Base-by-base conservation (phyloP, 495 filamentous ascomycete genomes). In the Podospora conica region DNA sequence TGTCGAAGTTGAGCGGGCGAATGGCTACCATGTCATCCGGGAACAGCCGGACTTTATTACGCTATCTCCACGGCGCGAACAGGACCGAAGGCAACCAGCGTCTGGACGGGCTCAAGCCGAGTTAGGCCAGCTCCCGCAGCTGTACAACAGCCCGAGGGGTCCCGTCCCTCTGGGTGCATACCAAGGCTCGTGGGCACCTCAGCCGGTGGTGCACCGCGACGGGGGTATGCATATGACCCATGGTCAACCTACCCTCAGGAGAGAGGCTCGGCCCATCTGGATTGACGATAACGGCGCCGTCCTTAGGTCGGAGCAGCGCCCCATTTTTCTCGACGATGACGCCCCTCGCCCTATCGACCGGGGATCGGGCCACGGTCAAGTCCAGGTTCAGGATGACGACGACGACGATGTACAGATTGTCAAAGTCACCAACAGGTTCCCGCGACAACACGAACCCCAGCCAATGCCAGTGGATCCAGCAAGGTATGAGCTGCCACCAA, bases 351-450 rank as follows among this genome's bases (percentile, higher is more conserved):
- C 4, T 40, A 12, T 40, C 12, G 11, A 15, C 6, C 31, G 18
- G 12, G 18, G 31, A 40, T 15, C 31, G 31, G 12, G 31, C 31
- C 31, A 40, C 12, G 21, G 58, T 12, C 64, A 64, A 12, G 61
- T 67, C 21, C 59, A 23, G 21, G n/a, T 23, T 15, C 28, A 48
- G 10, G 59, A 40, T 21, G 61, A 55, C 53, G 40, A 58, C 27
- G 61, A 55, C 21, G 60, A 54, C 22, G 68, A 74, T 55, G 64
- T 67, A 3, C 65, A 75, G 18, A 69, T 75, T 62, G 71, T 75
- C 18, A 66, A 70, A 24, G 70, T 75, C 21, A 66, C 73, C 8
- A 71, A 75, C 67, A 71, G 69, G 53, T 76, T 76, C 24, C 75
- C 75, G 11, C 67, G 68, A 21, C 75, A 65, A 20, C 64, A 76